These are phyloP conservation scores for Kuraishia borneana DNA, from an alignment of 805 yeast genomes.

Conservation along the genomic window DNA sequence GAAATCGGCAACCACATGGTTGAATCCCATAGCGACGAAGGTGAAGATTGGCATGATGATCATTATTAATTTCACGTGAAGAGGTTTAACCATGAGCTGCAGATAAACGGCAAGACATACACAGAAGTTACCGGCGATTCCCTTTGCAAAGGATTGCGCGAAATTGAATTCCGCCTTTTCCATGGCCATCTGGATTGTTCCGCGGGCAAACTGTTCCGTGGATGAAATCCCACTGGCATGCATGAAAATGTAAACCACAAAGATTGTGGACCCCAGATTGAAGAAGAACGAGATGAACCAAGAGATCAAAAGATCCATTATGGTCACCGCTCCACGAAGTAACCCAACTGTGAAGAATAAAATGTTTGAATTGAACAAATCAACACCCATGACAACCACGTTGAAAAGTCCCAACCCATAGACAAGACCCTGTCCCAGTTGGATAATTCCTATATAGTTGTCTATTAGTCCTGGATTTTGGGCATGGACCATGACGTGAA, in stretches of 20 bases:
- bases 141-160: slow-evolving; percentile 55
- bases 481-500: slow-evolving; percentile 44
- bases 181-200: slow-evolving; percentile 35
- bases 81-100: slow-evolving; percentile 69
- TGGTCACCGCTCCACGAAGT: slow-evolving; percentile 56
- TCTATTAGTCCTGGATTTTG: slow-evolving; percentile 30
- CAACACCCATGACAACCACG: slow-evolving; percentile 68
- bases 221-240: slow-evolving; percentile 40
- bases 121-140: slow-evolving; percentile 66
- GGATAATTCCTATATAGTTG: slow-evolving; percentile 39
- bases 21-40: slow-evolving; percentile 68
- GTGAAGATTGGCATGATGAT: slow-evolving; percentile 63
- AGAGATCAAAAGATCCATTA: slow-evolving; percentile 49
- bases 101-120: slow-evolving; percentile 68
- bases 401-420: slow-evolving; percentile 68
- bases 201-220: slow-evolving; percentile 28
- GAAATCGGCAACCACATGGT: slow-evolving; percentile 82
- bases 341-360: slow-evolving; percentile 61
- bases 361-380: slow-evolving; percentile 65
- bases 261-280: slow-evolving; percentile 53
- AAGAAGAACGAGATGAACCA: slow-evolving; percentile 61
- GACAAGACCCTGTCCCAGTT: slow-evolving; percentile 45
- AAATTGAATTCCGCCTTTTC: slow-evolving; percentile 35
- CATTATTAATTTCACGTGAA: slow-evolving; percentile 61
- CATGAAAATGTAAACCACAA: slow-evolving; percentile 56